Base-by-base conservation (phyloP, 768 basidiomycete genomes). In the Leccinum longicurvipes region DNA sequence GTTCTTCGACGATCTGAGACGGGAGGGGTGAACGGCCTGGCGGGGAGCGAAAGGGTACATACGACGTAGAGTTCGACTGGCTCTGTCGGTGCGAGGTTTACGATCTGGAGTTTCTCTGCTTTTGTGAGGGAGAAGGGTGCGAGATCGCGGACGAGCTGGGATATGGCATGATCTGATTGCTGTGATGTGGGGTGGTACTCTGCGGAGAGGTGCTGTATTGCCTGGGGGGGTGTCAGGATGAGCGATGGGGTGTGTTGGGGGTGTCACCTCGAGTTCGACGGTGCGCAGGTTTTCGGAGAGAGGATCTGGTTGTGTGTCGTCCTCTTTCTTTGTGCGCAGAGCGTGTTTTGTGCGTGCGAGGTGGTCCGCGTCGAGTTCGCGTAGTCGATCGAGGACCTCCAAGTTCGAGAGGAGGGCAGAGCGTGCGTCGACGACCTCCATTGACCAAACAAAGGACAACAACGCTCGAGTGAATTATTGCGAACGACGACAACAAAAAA, bases 11-110 rank as follows among this genome's bases (percentile, higher is more conserved):
- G 53, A 96, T 88, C 94, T 97, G 51, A n/a, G 44, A 21, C 32
- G 28, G 3, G 19, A 27, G 59, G 55, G 53, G 53, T 28, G 46
- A 17, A 46, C 3, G 47, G 28, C 3, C 1, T 3, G 36, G 4
- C 9, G 48, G 7, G 15, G 42, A 4, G 1, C 19, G 29, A 15
- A n/a, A 28, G 29, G 23, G 50, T 32, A 80, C 91, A 46, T 60
- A 95, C 93, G 54, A 91, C 88, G 65, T 97, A 95, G 24, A 97
- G 82, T 68, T 94, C 91, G 24, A 96, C 91, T 0, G 85, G 77
- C 47, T 84, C 79, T 7, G 83, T 86, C 2, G 95, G 95, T 1
- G 86, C 87, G 6, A 96, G 78, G 65, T 98, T 97, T n/a, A 92
- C 86, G 32, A 97, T 79, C 65, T 95, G 92, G 3, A 97, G 78